Evolutionary conservation across 2,329 filamentous ascomycete genomes (phyloP), one percentile per base, ranked within the genome.

Genomic region (Neofusicoccum kwambonambiense): DNA sequence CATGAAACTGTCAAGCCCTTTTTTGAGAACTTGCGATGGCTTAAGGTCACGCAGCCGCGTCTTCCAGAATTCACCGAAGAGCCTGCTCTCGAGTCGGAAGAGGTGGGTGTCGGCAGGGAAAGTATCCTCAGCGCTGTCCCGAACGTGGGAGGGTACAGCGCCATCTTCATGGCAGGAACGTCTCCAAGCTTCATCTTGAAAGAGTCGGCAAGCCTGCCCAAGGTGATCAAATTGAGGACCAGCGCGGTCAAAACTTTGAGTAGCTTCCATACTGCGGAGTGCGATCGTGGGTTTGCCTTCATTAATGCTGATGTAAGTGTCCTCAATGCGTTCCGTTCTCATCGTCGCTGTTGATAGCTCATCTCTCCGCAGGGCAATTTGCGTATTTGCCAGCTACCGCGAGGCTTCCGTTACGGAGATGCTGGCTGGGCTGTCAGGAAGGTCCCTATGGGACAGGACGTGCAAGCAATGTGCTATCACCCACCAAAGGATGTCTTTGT

Each of bases 131-230:
- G 85, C 1, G 78, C 81, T 1, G 84, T 90, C 49, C 72, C 80
- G 64, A 89, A 91, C 64, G 74, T 97, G n/a, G 87, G 85, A 35
- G 92, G 92, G 3, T 93, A 93, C 75, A 89, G 87, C 72, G 86
- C 90, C 1, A 89, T 98, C 1, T 95, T 97, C 73, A 83, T 97
- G 57, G 89, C 92, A 0, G 93, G 94, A 0, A 78, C 84, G 3
- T 92, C 92, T 0, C 90, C 94, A 0, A 89, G 88, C 65, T 93
- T 98, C 74, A 80, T 99, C 50, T 75, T 97, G 49, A 96, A 91
- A 72, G 92, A 92, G 54, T 86, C 92, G 41, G 90, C 92, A 69
- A 93, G 89, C 60, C 78, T 84, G 4, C 93, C 94, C 0, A 88
- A 87, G 69, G 85, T 97, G 13, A 77, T 96, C n/a, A 84, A 86